Percentiles rank a stretch among this genome's conserved stretches.
Evolutionary conservation across 1,139 yeast species (phyloP).

Genomic region (Suhomyces kunorum): DNA sequence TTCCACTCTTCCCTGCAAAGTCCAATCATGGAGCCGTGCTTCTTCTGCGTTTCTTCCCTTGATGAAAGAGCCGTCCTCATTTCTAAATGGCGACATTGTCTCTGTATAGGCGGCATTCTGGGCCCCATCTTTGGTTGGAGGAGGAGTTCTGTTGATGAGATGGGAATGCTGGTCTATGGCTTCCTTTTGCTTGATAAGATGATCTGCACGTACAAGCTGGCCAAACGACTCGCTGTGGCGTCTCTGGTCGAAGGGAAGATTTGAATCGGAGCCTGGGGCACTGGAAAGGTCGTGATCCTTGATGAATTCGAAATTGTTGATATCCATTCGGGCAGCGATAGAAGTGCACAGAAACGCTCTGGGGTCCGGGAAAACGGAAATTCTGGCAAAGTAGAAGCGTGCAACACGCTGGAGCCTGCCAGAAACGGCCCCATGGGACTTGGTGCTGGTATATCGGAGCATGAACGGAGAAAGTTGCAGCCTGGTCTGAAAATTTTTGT

Average conservation of each 20-base stretch:
- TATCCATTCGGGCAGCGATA: constrained; percentile 7
- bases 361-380: background rate
- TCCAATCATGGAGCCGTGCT: constrained; percentile 53
- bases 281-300: background rate
- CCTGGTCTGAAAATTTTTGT: constrained; percentile 7
- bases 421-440: background rate
- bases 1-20: constrained; percentile 51
- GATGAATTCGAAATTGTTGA: constrained; percentile 15
- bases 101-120: constrained; percentile 11
- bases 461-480: constrained; percentile 5
- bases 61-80: constrained; percentile 42
- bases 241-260: constrained; percentile 33
- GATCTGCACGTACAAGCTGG: constrained; percentile 46
- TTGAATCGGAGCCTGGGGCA: constrained; percentile 2
- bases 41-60: constrained; percentile 50
- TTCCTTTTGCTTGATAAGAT: constrained; percentile 25
- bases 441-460: constrained; percentile 2
- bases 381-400: background rate
- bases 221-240: constrained; percentile 45
- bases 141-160: constrained; percentile 5
- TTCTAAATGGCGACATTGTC: constrained; percentile 36
- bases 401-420: background rate
- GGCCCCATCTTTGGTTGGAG: constrained; percentile 8
- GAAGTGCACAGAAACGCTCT: too few species aligned
- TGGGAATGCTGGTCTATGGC: constrained; percentile 10